Base-by-base conservation (phyloP, 1,284 basidiomycete species). In the Microbotryum scabiosae region DNA sequence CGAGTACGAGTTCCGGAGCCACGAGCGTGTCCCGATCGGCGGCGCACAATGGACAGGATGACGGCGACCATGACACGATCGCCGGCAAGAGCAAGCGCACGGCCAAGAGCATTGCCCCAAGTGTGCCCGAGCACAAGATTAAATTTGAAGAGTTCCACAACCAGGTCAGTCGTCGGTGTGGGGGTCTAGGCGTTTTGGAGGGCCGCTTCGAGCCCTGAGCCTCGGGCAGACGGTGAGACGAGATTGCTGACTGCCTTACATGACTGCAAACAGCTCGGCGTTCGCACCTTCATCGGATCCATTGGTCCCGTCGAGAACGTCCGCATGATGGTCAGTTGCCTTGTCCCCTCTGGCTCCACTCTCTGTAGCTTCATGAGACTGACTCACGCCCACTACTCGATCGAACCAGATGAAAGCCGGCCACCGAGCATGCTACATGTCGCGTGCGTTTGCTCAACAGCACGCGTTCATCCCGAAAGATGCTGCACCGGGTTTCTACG, bases 341-440 rank as follows among this genome's bases (percentile, higher is more conserved):
- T 47, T 9, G 5, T 30, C 14, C 14, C 28, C 9, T 20, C 21
- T 14, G 14, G 20, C 21, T 20, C n/a, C 7, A 6, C 32, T 21
- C 49, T 59, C 58, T 51, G 72, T n/a, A 57, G 45, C 46, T 36
- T 48, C 49, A 51, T 23, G 41, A 7, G 52, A 6, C 43, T 55
- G 28, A 18, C 32, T 1, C 20, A n/a, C n/a, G 56, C 41, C 7
- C 18, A 3, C 23, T 16, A 10, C 16, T 41, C 36, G 36, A 41
- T 41, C 10, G 7, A 9, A 21, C 18, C 62, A 71, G 41, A 81
- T 97, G 70, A 94, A 92, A 78, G 81, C 83, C n/a, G 93, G 94
- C 6, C 88, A 98, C 76, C 81, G 90, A 28, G 85, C 94, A 71
- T 92, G 97, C 58, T 98, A 98, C 76, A 86, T 98, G 63, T 94